Evolutionary conservation across 1,284 basidiomycete species (phyloP).

Genomic region (Marasmius oreades): DNA sequence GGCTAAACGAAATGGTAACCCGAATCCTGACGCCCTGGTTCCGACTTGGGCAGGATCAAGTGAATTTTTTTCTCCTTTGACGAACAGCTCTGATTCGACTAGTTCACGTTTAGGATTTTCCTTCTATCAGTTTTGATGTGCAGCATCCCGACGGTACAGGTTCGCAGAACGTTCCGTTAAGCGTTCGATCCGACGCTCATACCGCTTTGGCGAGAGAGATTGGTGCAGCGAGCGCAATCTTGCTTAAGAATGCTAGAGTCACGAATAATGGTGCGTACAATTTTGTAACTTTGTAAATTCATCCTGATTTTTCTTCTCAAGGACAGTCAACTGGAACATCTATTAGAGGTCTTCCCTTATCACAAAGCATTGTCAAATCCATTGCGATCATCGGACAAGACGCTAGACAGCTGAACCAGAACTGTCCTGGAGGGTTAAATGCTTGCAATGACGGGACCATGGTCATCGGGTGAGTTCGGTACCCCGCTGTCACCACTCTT

Average conservation of each 20-base stretch:
- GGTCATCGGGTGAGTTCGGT: conserved; percentile 38
- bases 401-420: conserved; percentile 37
- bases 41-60: conserved; percentile 47
- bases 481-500: background rate
- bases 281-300: background rate
- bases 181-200: conserved; percentile 56
- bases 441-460: conserved; percentile 47
- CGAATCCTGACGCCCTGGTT: conserved; percentile 65
- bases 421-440: conserved; percentile 36
- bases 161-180: conserved; percentile 47
- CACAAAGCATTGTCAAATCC: conserved; percentile 39
- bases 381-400: conserved; percentile 45
- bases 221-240: conserved; percentile 65
- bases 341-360: conserved; percentile 42
- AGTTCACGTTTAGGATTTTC: conserved; percentile 41
- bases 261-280: conserved; percentile 22
- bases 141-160: conserved; percentile 46
- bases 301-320: background rate
- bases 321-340: conserved; percentile 28
- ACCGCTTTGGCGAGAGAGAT: conserved; percentile 60
- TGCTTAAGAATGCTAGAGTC: conserved; percentile 71
- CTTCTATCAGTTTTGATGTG: conserved; percentile 48
- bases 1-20: conserved; percentile 67
- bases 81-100: conserved; percentile 18
- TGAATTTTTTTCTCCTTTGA: background rate